Evolutionary conservation across 208 protist genomes (phyloP), one percentile per base, ranked within the genome.

Genomic region (Paratrypanosoma confusum): DNA sequence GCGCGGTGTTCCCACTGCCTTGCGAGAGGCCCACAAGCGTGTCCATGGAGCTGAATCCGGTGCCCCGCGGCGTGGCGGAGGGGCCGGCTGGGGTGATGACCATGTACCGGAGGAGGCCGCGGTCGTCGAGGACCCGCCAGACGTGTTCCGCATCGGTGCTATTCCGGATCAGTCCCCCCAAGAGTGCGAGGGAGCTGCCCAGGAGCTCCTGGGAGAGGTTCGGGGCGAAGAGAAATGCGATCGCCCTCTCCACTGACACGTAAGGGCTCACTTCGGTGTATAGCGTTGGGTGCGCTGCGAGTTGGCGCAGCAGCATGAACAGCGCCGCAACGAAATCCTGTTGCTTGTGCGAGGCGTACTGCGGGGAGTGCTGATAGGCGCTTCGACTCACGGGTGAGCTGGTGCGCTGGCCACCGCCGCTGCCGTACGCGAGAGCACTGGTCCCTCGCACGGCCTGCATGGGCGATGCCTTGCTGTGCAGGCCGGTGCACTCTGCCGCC

Each of bases 271-370:
- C 65, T 2, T 50, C 40, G 5, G 65, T 46, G 8, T 58, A 69
- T 6, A 88, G 55, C 5, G 55, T 33, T 0, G 65, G 70, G 48
- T 84, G 67, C 1, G 55, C 58, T n/a, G 72, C 66, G 18, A 85
- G 50, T 51, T 91, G 78, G 0, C 78, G 75, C 37, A 91, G 58
- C 14, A 91, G 43, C 27, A 83, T 53, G 42, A 92, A 87, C 23
- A 89, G 65, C 44, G 71, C 75, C 13, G 65, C 43, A 20, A 86
- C 65, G 58, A 67, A 92, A 20, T 36, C 37, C 16, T 71, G 67
- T 37, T 86, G 78, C 34, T 69, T 75, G 50, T 59, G 69, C 25
- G 47, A 33, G 14, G 62, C 33, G 57, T 83, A 84, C n/a, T 40
- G 46, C 2, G 39, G 51, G 14, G 79, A 41, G 2, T 41, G 5